phyloP scores from a whole-genome alignment of 164 flowering plant species.

The Stephania cephalantha region DNA sequence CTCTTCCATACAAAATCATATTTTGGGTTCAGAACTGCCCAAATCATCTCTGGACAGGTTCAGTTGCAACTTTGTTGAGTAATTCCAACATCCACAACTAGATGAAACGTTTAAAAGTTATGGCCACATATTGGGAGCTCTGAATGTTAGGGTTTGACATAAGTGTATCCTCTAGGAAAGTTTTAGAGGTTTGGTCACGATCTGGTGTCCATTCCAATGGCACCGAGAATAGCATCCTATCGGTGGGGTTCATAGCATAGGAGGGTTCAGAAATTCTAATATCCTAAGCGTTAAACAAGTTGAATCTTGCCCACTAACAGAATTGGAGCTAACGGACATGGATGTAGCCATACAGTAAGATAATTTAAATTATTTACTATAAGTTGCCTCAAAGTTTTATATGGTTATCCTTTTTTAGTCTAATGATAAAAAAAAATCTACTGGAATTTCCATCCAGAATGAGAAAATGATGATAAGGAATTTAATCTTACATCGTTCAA shows the following conservation, averaged over 20 bases:
- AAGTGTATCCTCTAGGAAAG: no score
- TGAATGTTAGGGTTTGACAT: no score
- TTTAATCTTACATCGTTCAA: conserved; percentile 57
- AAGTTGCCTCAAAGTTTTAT: background rate
- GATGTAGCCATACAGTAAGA: no score
- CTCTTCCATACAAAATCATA: background rate
- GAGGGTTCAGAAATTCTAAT: no score
- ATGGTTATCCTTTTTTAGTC: background rate
- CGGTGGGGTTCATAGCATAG: no score
- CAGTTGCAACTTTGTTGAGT: no score
- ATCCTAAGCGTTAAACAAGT: no score
- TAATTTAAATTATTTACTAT: background rate
- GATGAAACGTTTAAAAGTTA: background rate
- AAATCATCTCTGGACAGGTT: background rate
- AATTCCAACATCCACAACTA: background rate
- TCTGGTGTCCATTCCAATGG: no score
- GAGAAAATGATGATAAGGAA: background rate
- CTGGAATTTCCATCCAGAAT: background rate
- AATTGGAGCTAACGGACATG: no score
- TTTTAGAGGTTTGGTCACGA: no score
- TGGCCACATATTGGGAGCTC: background rate
- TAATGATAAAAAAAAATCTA: background rate
- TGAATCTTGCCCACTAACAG: no score
- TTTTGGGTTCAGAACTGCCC: background rate
- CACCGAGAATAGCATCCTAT: no score